These are phyloP conservation scores for Xylaria cubensis DNA, from an alignment of 495 filamentous ascomycete species.

Conservation along the genomic window DNA sequence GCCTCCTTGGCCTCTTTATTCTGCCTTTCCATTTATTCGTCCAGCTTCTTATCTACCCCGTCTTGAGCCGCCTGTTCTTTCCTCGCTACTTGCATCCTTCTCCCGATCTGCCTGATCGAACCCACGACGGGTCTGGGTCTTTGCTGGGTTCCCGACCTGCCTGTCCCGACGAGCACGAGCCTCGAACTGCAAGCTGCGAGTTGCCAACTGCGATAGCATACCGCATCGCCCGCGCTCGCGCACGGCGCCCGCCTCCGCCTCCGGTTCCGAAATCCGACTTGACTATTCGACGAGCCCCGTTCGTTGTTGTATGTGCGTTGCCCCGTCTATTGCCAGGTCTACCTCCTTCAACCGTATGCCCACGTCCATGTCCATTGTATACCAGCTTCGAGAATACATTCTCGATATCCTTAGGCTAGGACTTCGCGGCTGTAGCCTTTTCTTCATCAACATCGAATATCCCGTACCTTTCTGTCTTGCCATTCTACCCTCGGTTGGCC, in stretches of 20 bases:
- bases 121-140: background rate
- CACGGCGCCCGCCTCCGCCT: background rate
- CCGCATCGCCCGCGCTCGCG: background rate
- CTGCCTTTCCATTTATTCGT: background rate
- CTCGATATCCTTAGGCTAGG: background rate
- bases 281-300: background rate
- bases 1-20: background rate
- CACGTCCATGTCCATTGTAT: background rate
- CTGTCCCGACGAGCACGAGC: conserved; percentile 1
- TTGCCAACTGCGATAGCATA: background rate
- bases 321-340: background rate
- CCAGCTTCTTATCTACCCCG: background rate
- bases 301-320: conserved; percentile 3
- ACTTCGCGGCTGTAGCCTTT: background rate
- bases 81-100: background rate
- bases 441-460: background rate
- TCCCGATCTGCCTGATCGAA: background rate
- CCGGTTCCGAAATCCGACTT: background rate
- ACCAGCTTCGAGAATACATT: conserved; percentile 2
- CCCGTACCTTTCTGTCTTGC: background rate
- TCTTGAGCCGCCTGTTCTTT: background rate
- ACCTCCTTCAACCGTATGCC: background rate
- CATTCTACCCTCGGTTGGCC: background rate
- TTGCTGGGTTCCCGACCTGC: background rate
- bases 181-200: background rate